Evolutionary conservation across 495 filamentous ascomycete genomes (phyloP), one percentile per base, ranked within the genome.

Genomic region (Xylaria curta): DNA sequence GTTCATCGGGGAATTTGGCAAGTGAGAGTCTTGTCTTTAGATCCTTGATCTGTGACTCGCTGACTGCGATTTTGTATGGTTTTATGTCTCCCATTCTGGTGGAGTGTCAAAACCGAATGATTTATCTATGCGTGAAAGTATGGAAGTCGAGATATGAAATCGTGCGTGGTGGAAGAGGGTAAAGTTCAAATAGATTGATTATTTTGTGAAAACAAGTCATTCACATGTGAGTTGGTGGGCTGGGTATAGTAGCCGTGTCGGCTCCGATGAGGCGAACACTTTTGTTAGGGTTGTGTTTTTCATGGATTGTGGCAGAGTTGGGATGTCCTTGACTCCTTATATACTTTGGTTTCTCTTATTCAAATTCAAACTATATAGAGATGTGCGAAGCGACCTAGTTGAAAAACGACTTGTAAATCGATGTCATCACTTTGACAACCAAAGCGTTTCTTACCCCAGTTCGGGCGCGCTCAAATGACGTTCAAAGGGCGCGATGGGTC

Each of bases 1-100:
- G 71, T 24, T 81, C 81, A 61, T 81, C 78, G 26, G 78, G 76
- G 65, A 83, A 81, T 15, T 70, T 78, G 47, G 80, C 75, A 33
- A 77, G 71, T 31, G 75, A 74, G 19, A 83, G 72, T 51, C 80
- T 78, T 10, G 70, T 71, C 56, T 78, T 79, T 12, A 83, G 65
- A n/a, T 74, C 70, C 31, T 80, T 59, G 8, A 83, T 46, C 17
- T 68, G 72, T 7, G 72, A 66, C 13, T 78, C 76, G 62, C 75
- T 72, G 40, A 83, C 67, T 7, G 73, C 65, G 59, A 82, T 82
- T 13, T 66, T 78, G 68, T 79, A 83, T 5, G 81, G 80, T 5
- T 71, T 74, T 59, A 82, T 78, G 64, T 80, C 72, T 53, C 70
- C 66, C 78, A 82, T 82, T 36, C 4, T 58, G 36, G 28, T 19